These are phyloP conservation scores for Coprinopsis cinerea DNA, from an alignment of 768 basidiomycete species.

Conservation along the genomic window DNA sequence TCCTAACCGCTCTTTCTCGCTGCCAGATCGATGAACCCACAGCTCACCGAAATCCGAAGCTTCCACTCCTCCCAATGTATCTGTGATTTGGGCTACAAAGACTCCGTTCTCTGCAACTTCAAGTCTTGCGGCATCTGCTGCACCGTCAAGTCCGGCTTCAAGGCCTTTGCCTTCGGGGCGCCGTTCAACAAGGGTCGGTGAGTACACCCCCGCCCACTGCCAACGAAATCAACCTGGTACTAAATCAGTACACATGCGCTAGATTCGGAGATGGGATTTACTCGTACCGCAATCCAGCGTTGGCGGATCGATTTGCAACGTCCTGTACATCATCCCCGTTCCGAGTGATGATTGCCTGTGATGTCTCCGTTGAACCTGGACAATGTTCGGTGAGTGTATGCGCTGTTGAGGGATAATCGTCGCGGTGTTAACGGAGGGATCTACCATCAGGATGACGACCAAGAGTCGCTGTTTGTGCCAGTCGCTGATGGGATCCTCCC, in stretches of 20 bases:
- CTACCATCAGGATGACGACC: constrained; percentile 35
- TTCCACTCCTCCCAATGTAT: constrained; percentile 65
- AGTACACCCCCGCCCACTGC: too few species aligned
- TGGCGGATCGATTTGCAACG: constrained; percentile 56
- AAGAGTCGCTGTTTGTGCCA: constrained; percentile 48
- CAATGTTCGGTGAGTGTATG: constrained; percentile 25
- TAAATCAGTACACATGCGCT: too few species aligned
- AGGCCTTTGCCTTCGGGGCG: constrained; percentile 50
- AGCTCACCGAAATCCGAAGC: constrained; percentile 45
- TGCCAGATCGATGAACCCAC: constrained; percentile 24
- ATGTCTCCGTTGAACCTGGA: constrained; percentile 38
- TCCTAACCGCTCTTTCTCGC: too few species aligned
- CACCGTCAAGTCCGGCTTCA: constrained; percentile 53
- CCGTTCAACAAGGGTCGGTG: constrained; percentile 51
- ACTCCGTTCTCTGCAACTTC: constrained; percentile 45
- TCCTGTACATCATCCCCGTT: constrained; percentile 64
- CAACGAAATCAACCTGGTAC: too few species aligned
- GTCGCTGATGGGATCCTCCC: constrained; percentile 51
- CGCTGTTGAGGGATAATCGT: constrained; percentile 6
- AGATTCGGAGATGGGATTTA: constrained; percentile 63
- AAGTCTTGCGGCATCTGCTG: constrained; percentile 62
- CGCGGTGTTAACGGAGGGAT: background rate
- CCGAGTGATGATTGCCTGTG: constrained; percentile 59
- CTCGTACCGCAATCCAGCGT: constrained; percentile 52
- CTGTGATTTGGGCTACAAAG: constrained; percentile 58